phyloP scores from a whole-genome alignment of 1,284 basidiomycete genomes.

The Porodaedalea pini region DNA sequence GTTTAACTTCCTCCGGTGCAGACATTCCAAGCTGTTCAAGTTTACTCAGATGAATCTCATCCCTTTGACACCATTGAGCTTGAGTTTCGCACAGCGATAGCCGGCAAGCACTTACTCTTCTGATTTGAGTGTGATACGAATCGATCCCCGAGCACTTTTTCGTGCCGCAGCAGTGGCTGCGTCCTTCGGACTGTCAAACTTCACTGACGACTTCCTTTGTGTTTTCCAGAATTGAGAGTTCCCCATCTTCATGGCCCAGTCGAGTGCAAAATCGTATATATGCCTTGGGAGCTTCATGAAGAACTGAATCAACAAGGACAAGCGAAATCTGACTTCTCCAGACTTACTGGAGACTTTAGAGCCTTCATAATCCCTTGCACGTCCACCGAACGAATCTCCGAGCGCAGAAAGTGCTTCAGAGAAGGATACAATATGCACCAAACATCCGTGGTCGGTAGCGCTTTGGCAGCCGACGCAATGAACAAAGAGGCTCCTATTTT shows the following conservation, averaged over 20 bases:
- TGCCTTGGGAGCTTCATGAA: slow-evolving; percentile 63
- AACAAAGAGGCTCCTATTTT: slow-evolving; percentile 76
- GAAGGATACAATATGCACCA: slow-evolving; percentile 97
- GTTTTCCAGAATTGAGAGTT: slow-evolving; percentile 74
- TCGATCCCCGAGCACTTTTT: slow-evolving; percentile 44
- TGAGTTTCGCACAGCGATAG: slow-evolving; percentile 6
- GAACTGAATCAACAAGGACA: slow-evolving; percentile 3
- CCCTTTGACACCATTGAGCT: slow-evolving; percentile 42
- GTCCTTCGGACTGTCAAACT: slow-evolving; percentile 64
- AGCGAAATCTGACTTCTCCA: neutral
- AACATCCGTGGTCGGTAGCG: slow-evolving; percentile 79
- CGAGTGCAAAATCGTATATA: slow-evolving; percentile 81
- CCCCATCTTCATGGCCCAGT: slow-evolving; percentile 83
- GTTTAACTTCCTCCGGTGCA: slow-evolving; percentile 72
- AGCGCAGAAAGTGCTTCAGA: slow-evolving; percentile 79
- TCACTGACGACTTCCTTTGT: slow-evolving; percentile 42
- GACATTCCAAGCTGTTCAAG: slow-evolving; percentile 83
- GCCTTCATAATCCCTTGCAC: slow-evolving; percentile 72
- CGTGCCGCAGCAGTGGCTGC: slow-evolving; percentile 57
- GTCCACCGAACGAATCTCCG: slow-evolving; percentile 78
- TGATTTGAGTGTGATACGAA: slow-evolving; percentile 47
- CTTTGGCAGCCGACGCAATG: slow-evolving; percentile 78
- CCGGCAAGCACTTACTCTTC: slow-evolving; percentile 59
- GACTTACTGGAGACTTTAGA: slow-evolving; percentile 73
- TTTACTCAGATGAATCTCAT: slow-evolving; percentile 69